A percentile compares a stretch with the other conserved stretches of the same genome.
phyloP scores from a whole-genome alignment of 768 basidiomycete genomes.

The Dioszegia crocea region DNA sequence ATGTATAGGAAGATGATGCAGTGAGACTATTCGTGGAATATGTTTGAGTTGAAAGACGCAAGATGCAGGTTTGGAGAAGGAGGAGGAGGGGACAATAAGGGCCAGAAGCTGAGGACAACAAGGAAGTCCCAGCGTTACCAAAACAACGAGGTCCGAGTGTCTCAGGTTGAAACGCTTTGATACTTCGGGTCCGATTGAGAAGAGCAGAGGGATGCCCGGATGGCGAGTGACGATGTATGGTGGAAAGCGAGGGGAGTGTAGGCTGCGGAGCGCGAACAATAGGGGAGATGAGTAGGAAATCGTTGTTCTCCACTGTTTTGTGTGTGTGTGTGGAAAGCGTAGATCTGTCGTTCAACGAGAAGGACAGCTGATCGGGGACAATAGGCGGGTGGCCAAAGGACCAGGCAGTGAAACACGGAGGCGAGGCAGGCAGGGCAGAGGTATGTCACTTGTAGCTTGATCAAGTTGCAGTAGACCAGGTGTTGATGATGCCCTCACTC shows the following conservation, averaged over 20 bases:
- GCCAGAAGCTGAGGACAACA: neutral
- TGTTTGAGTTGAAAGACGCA: neutral
- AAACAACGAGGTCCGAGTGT: neutral
- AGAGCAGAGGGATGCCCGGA: too few species aligned
- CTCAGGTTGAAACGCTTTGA: neutral
- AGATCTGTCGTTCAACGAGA: neutral
- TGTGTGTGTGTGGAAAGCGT: neutral
- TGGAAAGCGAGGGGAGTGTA: neutral
- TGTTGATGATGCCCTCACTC: too few species aligned
- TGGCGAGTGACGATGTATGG: too few species aligned
- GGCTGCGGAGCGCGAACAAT: neutral
- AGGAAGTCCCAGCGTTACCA: neutral
- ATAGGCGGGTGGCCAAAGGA: too few species aligned
- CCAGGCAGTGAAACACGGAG: too few species aligned
- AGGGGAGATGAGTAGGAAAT: too few species aligned
- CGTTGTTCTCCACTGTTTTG: too few species aligned
- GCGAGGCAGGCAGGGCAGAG: too few species aligned
- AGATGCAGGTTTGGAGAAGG: neutral
- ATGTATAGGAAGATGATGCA: neutral
- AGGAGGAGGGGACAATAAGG: constrained; percentile 1
- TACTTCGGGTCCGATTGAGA: too few species aligned
- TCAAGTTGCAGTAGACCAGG: too few species aligned
- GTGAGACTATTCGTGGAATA: neutral
- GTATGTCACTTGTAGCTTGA: neutral
- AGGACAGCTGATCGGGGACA: neutral